phyloP scores from a whole-genome alignment of 1,284 basidiomycete genomes.

The Testicularia cyperi region DNA sequence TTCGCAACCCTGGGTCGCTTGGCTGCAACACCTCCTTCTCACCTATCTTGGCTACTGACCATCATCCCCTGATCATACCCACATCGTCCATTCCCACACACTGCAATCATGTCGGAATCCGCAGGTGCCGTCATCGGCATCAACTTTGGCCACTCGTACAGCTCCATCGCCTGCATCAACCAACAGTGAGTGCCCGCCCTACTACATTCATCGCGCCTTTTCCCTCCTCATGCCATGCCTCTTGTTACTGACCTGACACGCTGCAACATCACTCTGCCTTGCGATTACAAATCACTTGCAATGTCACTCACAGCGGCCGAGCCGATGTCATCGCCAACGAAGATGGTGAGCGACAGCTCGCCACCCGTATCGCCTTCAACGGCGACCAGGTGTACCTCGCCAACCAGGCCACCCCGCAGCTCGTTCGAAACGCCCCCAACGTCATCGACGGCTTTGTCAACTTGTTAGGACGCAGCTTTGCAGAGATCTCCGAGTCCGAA shows the following conservation, averaged over 20 bases:
- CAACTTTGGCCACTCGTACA: constrained; percentile 95
- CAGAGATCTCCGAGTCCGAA: constrained; percentile 69
- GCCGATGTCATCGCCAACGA: constrained; percentile 83
- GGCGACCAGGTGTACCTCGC: constrained; percentile 75
- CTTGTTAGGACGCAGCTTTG: constrained; percentile 85
- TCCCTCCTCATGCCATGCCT: too few species aligned
- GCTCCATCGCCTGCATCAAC: constrained; percentile 91
- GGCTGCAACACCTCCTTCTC: too few species aligned
- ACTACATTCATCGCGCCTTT: not conserved
- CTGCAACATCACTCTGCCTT: too few species aligned
- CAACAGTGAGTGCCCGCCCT: constrained; percentile 67
- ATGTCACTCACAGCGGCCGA: constrained; percentile 40
- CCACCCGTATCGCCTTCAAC: constrained; percentile 87
- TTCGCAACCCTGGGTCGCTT: too few species aligned
- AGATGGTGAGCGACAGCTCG: constrained; percentile 96
- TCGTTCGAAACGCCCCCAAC: constrained; percentile 91
- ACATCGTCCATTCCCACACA: not conserved
- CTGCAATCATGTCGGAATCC: constrained; percentile 43
- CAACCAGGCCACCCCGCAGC: constrained; percentile 89
- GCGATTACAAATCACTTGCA: too few species aligned
- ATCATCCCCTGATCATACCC: not conserved
- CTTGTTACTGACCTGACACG: too few species aligned
- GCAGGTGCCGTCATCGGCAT: constrained; percentile 72
- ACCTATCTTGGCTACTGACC: too few species aligned
- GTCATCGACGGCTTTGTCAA: constrained; percentile 93